Base-by-base conservation (phyloP, 805 yeast genomes). In the Candida methanosorbosa region DNA sequence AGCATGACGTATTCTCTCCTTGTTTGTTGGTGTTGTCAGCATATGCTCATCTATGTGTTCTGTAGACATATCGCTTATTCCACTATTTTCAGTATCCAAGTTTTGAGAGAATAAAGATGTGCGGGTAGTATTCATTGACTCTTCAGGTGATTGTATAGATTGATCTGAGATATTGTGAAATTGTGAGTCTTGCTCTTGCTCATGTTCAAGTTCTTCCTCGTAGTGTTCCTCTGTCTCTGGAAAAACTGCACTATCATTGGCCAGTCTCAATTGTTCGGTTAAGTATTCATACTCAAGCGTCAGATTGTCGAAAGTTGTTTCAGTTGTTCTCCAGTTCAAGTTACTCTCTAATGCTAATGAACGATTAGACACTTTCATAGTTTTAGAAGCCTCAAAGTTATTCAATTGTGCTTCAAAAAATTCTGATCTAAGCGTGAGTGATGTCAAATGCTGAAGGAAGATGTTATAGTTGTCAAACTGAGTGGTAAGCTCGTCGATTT, bases 221-320 rank as follows among this genome's bases (percentile, higher is more conserved):
- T 8, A 11, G 23, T 21, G 23, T 9, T 8, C 11, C 11, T 21
- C 23, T 9, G 23, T 15, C 12, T 9, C 15, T 14, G 16, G 18
- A 27, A 11, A 9, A 16, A 20, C 11, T 8, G 26, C 21, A 13
- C 18, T 35, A 4, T 41, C 41, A 31, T 50, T 52, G 3, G 52
- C 48, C 6, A 44, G 29, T 18, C 30, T 29, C 9, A 50, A 35
- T 35, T 53, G 59, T 13, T 45, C 45, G n/a, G 36, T 51, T 9
- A 67, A 36, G 35, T 60, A 63, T 14, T 53, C 49, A 37, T 54
- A 67, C 40, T 68, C 74, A 31, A 61, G 44, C 24, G 55, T 53
- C 17, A 68, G 35, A 38, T 68, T 68, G 16, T 66, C 70, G 29
- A 65, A 47, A 3, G 72, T 68, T 2, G 71, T 66, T 34, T 64